Conservation (phyloP, 352 stramenopile genomes). For the Phytophthora pistaciae region DNA sequence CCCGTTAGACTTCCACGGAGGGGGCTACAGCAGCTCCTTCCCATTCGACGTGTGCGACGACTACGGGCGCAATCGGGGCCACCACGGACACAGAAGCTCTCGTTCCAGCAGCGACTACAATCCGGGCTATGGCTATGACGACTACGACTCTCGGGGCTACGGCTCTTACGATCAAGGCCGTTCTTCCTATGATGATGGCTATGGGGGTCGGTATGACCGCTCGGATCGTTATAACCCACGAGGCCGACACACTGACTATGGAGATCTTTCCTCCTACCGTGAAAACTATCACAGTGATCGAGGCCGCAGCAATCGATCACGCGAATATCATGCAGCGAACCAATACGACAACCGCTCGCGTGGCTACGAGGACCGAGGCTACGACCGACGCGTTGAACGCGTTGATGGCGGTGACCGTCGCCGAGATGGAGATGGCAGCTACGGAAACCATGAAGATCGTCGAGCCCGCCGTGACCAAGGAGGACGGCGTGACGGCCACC, state of each 20-base stretch:
- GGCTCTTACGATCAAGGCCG: background rate
- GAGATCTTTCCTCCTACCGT: background rate
- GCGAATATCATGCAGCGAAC: background rate
- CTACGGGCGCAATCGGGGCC: background rate
- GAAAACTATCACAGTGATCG: background rate
- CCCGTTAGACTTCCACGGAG: constrained; percentile 1
- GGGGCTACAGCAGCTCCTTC: background rate
- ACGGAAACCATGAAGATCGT: background rate
- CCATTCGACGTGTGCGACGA: background rate
- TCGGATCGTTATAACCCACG: background rate
- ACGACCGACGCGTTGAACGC: background rate
- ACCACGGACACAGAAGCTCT: background rate
- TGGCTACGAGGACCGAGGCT: background rate
- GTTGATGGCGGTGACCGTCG: no score
- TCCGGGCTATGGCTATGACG: background rate
- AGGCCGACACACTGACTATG: background rate
- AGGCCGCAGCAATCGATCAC: background rate
- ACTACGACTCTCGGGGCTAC: background rate
- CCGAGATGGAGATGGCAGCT: background rate
- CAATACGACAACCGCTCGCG: background rate
- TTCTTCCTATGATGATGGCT: background rate
- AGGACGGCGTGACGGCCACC: background rate
- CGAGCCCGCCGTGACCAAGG: background rate
- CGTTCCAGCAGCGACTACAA: background rate
- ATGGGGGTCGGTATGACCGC: background rate